Evolutionary conservation across 75 land plant species (phyloP).

Genomic region (Larix kaempferi): DNA sequence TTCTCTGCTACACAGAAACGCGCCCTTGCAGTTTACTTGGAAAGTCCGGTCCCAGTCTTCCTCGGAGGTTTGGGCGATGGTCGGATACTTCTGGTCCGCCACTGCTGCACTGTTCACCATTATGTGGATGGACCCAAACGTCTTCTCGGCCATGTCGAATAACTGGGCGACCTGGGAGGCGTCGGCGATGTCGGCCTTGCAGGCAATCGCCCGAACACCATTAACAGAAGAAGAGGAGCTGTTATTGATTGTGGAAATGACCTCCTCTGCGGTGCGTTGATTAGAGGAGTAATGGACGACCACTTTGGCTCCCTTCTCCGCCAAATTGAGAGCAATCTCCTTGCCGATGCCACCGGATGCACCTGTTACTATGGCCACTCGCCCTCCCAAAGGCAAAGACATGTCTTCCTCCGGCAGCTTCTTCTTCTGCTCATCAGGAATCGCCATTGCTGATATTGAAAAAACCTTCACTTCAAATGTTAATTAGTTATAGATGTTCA

Average conservation of each 20-base stretch:
- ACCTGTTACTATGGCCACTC: slow-evolving; percentile 56
- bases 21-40: slow-evolving; percentile 31
- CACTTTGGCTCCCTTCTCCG: slow-evolving; percentile 37
- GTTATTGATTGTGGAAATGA: slow-evolving; percentile 38
- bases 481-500: no score
- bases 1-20: slow-evolving; percentile 38
- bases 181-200: background rate
- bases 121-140: slow-evolving; percentile 28
- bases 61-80: slow-evolving; percentile 15
- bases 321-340: slow-evolving; percentile 30
- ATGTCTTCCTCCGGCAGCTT: background rate
- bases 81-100: slow-evolving; percentile 10
- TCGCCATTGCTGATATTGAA: no score
- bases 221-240: background rate
- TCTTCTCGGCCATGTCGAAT: slow-evolving; percentile 26
- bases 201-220: slow-evolving; percentile 25
- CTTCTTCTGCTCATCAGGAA: no score
- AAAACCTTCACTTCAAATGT: no score
- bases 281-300: slow-evolving; percentile 41
- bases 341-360: slow-evolving; percentile 50
- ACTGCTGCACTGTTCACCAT: slow-evolving; percentile 36
- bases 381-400: slow-evolving; percentile 1
- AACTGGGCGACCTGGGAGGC: slow-evolving; percentile 19
- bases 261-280: slow-evolving; percentile 32
- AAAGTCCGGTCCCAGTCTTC: slow-evolving; percentile 23